Evolutionary conservation across 768 basidiomycete species (phyloP).

Genomic region (Hebeloma cylindrosporum): DNA sequence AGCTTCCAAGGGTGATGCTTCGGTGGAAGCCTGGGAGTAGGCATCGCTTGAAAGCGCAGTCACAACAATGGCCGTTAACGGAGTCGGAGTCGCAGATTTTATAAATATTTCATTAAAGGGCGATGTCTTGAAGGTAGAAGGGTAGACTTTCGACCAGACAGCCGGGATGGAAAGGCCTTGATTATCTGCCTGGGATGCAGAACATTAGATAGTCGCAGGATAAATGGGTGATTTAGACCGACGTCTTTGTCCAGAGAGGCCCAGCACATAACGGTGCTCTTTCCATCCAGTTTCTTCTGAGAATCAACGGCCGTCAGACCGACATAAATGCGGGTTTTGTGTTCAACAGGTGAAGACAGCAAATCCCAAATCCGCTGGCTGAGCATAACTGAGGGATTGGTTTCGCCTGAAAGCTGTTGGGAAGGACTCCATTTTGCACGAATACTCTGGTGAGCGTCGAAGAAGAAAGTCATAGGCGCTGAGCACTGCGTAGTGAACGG

Average conservation of each 20-base stretch:
- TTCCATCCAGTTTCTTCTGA: not conserved
- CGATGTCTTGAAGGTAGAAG: constrained; percentile 9
- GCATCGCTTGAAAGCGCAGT: constrained; percentile 50
- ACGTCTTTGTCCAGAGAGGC: constrained; percentile 41
- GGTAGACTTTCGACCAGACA: constrained; percentile 33
- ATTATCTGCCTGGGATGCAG: constrained; percentile 26
- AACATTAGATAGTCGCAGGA: too few relatives aligned
- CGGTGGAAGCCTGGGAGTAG: constrained; percentile 40
- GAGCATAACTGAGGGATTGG: constrained; percentile 9
- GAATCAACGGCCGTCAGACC: constrained; percentile 13
- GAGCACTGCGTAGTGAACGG: too few relatives aligned
- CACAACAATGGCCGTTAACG: constrained; percentile 51
- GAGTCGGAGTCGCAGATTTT: constrained; percentile 10
- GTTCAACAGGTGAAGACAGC: constrained; percentile 5
- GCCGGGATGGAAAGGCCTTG: constrained; percentile 39
- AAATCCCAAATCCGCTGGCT: constrained; percentile 17
- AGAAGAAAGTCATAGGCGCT: constrained; percentile 35
- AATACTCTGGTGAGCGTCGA: constrained; percentile 17
- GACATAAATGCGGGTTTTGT: constrained; percentile 10
- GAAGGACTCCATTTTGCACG: constrained; percentile 15
- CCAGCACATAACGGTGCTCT: constrained; percentile 29
- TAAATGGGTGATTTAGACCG: not conserved
- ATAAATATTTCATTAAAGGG: constrained; percentile 10
- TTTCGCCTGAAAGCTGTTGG: constrained; percentile 3
- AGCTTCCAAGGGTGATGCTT: constrained; percentile 37